A percentile compares a stretch with the other conserved stretches of the same genome.
Evolutionary conservation across 345 rosid species (phyloP).

Genomic region (Sonneratia alba): DNA sequence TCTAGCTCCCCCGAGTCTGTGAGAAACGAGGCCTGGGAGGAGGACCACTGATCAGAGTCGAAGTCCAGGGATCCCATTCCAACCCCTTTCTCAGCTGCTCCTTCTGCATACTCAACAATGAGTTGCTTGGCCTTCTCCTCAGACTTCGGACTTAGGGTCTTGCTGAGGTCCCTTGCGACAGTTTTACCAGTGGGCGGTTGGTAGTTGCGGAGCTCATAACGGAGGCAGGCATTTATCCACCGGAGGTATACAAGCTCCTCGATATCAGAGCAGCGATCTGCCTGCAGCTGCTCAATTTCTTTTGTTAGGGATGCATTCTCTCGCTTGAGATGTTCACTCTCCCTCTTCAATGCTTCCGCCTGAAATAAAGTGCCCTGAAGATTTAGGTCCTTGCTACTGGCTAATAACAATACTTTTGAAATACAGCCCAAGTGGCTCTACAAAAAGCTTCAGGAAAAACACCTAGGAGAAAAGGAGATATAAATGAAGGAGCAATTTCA

Average conservation of each 20-base stretch:
- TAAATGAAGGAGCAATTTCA: not conserved
- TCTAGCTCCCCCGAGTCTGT: conserved; percentile 43
- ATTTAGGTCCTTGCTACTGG: not conserved
- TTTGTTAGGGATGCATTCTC: conserved; percentile 49
- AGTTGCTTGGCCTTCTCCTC: conserved; percentile 75
- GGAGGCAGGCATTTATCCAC: conserved; percentile 89
- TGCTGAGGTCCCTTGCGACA: conserved; percentile 76
- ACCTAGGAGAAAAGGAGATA: not conserved
- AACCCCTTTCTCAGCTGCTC: conserved; percentile 37
- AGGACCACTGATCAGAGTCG: conserved; percentile 59
- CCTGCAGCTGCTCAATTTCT: conserved; percentile 58
- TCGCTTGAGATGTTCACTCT: conserved; percentile 26
- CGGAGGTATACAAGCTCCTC: conserved; percentile 80
- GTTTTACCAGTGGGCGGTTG: conserved; percentile 57
- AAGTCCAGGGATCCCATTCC: conserved; percentile 22
- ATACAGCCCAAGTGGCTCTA: not conserved
- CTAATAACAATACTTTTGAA: not conserved
- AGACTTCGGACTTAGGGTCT: conserved; percentile 60
- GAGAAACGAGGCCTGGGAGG: conserved; percentile 39
- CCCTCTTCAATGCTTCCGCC: conserved; percentile 45
- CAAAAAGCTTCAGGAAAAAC: not conserved
- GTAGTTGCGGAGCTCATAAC: conserved; percentile 71
- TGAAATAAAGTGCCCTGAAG: conserved; percentile 18
- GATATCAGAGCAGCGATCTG: conserved; percentile 51
- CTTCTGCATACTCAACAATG: conserved; percentile 64